Evolutionary conservation across 768 basidiomycete genomes (phyloP).

Genomic region (Leccinum broughii): DNA sequence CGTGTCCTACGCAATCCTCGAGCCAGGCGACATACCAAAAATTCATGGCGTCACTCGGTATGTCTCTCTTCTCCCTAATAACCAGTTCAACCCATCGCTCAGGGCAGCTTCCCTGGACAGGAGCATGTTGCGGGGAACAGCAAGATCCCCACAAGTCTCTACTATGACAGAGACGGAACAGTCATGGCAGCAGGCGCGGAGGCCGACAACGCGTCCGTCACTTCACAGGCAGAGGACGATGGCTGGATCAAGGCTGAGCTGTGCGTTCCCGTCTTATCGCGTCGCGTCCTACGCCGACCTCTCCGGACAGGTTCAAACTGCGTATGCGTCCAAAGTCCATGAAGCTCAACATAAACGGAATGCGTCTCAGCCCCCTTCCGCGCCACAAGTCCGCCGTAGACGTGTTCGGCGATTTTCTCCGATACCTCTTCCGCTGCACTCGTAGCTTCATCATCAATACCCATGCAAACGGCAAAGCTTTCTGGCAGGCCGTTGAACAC

Average conservation of each 20-base stretch:
- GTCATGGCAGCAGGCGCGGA: constrained; percentile 71
- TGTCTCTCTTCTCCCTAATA: too few relatives aligned
- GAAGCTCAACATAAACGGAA: constrained; percentile 83
- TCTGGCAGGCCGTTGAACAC: constrained; percentile 69
- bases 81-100: too few relatives aligned
- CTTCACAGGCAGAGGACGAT: constrained; percentile 62
- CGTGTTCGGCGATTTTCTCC: constrained; percentile 78
- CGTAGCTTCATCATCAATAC: constrained; percentile 76
- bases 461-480: constrained; percentile 67
- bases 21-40: too few relatives aligned
- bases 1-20: too few relatives aligned
- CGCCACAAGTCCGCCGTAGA: constrained; percentile 66
- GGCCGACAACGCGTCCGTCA: constrained; percentile 54
- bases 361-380: constrained; percentile 70
- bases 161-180: too few relatives aligned
- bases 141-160: constrained; percentile 73
- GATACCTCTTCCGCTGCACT: constrained; percentile 73
- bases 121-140: constrained; percentile 59
- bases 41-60: too few relatives aligned
- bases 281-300: not conserved
- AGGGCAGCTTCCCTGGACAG: too few relatives aligned
- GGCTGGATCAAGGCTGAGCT: constrained; percentile 75
- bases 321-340: constrained; percentile 75
- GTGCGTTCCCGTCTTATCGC: constrained; percentile 41
- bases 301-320: constrained; percentile 64